Conservation (phyloP, 2,329 filamentous ascomycete genomes). For the Pseudogymnoascus sp. region DNA sequence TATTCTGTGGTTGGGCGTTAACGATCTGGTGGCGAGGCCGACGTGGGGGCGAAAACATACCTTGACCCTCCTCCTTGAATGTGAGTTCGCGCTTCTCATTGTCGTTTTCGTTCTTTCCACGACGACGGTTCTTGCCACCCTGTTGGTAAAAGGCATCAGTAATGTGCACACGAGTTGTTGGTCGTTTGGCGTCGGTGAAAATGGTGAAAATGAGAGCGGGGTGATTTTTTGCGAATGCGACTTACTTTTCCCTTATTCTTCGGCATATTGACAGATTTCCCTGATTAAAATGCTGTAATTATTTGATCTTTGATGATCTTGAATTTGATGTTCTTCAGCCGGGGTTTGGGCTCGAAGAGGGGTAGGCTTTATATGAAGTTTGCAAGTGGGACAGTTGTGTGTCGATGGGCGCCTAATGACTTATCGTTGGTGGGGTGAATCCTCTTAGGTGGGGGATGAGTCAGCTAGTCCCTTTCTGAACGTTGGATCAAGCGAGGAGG, state of each 20-base stretch:
- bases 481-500: not conserved
- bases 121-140: conserved; percentile 97
- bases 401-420: conserved; percentile 9
- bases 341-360: not conserved
- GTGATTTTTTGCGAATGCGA: conserved; percentile 15
- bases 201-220: conserved; percentile 13
- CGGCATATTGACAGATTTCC: conserved; percentile 58
- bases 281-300: conserved; percentile 8
- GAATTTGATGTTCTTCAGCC: conserved; percentile 6
- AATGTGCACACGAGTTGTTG: conserved; percentile 12
- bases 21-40: not conserved
- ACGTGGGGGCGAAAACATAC: conserved; percentile 31
- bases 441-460: conserved; percentile 3
- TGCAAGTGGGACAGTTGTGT: conserved; percentile 11
- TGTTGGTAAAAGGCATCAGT: conserved; percentile 32
- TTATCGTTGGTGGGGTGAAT: conserved; percentile 11
- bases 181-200: not conserved
- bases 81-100: conserved; percentile 98
- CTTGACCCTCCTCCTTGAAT: conserved; percentile 98
- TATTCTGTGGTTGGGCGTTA: conserved; percentile 45
- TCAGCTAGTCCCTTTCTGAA: conserved; percentile 8
- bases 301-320: not conserved
- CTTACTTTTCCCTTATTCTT: conserved; percentile 99
- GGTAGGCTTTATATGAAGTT: conserved; percentile 10
- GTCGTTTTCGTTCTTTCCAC: conserved; percentile 99